Conservation (phyloP, 2,329 filamentous ascomycete genomes). For the Aspergillus calidoustus region DNA sequence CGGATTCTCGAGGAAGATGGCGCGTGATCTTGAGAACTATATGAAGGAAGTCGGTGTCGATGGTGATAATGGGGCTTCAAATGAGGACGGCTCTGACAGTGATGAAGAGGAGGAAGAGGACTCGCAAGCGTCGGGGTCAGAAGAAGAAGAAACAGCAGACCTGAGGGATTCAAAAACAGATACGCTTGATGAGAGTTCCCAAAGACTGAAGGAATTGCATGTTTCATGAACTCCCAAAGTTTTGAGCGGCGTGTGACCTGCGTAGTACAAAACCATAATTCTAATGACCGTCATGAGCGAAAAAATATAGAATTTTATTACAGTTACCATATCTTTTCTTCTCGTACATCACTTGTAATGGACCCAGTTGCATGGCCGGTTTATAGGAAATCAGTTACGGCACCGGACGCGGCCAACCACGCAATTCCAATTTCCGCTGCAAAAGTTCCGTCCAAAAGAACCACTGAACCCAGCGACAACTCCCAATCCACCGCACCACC, state of each 20-base stretch:
- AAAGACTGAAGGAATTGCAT: slow-evolving; percentile 36
- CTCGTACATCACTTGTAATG: neutral
- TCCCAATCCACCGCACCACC: slow-evolving; percentile 11
- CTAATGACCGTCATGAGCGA: slow-evolving; percentile 18
- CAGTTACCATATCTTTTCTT: slow-evolving; percentile 31
- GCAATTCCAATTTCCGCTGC: slow-evolving; percentile 32
- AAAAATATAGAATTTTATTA: slow-evolving; percentile 8
- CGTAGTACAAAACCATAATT: neutral
- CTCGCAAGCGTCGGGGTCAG: slow-evolving; percentile 31
- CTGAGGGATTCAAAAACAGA: slow-evolving; percentile 27
- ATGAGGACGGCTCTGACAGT: slow-evolving; percentile 44
- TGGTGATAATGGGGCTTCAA: slow-evolving; percentile 49
- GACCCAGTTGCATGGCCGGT: neutral
- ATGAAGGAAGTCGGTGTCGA: slow-evolving; percentile 74
- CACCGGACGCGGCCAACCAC: slow-evolving; percentile 39
- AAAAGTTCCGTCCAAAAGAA: slow-evolving; percentile 33
- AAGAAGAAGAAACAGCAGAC: slow-evolving; percentile 24
- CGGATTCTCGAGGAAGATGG: slow-evolving; percentile 96
- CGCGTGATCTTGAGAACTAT: slow-evolving; percentile 88
- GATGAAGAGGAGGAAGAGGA: slow-evolving; percentile 40
- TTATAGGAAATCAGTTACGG: slow-evolving; percentile 29
- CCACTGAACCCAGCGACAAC: neutral
- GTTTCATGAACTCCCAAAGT: slow-evolving; percentile 33
- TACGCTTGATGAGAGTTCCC: slow-evolving; percentile 33
- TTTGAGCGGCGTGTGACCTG: neutral